Percentiles rank a stretch among this genome's conserved stretches.
Conservation (phyloP, 768 basidiomycete species). For the Calocybe cyanea region DNA sequence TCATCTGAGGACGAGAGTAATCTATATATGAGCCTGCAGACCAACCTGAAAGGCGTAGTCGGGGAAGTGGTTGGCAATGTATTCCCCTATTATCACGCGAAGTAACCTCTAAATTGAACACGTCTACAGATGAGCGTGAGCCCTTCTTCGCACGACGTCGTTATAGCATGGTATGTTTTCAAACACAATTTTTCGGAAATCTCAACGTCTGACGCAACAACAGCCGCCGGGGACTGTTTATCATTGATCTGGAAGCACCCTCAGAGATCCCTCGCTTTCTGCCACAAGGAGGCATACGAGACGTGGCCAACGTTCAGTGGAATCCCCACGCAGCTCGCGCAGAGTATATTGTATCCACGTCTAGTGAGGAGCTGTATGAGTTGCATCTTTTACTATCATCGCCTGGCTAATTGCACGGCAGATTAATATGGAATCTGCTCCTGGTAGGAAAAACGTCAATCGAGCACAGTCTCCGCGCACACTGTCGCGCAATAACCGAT, state of each 20-base stretch:
- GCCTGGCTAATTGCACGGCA: constrained; percentile 18
- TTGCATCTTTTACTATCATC: background rate
- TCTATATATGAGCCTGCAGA: constrained; percentile 57
- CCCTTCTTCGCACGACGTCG: constrained; percentile 83
- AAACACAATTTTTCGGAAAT: background rate
- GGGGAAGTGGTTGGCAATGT: constrained; percentile 85
- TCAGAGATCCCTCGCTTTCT: constrained; percentile 87
- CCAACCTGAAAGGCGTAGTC: constrained; percentile 76
- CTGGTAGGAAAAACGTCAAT: constrained; percentile 74
- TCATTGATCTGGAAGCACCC: constrained; percentile 89
- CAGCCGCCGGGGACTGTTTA: constrained; percentile 86
- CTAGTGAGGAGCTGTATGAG: constrained; percentile 80
- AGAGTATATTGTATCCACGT: constrained; percentile 85
- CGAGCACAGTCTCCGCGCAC: constrained; percentile 79
- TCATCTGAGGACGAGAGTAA: constrained; percentile 54
- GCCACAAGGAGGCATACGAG: constrained; percentile 95
- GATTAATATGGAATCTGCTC: constrained; percentile 90
- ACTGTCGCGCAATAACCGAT: constrained; percentile 95
- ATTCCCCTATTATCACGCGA: too few species aligned
- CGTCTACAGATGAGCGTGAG: constrained; percentile 85
- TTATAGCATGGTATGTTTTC: constrained; percentile 70
- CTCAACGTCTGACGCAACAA: background rate
- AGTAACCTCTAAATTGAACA: too few species aligned
- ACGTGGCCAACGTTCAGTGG: constrained; percentile 92
- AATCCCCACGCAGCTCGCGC: constrained; percentile 75